These are phyloP conservation scores for Oryza officinalis DNA, from an alignment of 176 grass and related monocot species.

Conservation along the genomic window DNA sequence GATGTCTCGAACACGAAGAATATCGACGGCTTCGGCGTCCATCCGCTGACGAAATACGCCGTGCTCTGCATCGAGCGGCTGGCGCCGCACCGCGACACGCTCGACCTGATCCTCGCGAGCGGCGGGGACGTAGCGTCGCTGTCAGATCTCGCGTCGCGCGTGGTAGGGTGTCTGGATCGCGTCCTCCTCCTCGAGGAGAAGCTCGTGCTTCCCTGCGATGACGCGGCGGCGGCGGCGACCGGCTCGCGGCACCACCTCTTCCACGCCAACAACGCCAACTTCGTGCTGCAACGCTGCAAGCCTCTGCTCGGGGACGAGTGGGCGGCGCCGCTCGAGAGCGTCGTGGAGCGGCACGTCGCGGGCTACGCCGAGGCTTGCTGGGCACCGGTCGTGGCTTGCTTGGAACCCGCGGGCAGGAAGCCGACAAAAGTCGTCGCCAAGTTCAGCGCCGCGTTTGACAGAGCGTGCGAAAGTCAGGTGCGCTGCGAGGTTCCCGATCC, in stretches of 20 bases:
- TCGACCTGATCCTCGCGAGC: conserved; percentile 16
- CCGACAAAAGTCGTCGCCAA: not conserved
- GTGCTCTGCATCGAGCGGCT: conserved; percentile 19
- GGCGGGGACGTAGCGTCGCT: not conserved
- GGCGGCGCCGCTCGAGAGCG: not conserved
- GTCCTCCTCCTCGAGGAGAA: conserved; percentile 14
- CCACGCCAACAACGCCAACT: conserved; percentile 13
- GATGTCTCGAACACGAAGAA: not conserved
- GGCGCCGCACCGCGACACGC: conserved; percentile 3
- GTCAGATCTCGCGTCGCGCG: not conserved
- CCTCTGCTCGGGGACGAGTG: conserved; percentile 24
- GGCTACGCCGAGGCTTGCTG: not conserved
- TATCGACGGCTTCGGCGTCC: conserved; percentile 6
- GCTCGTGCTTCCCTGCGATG: not conserved
- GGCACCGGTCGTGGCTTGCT: conserved; percentile 4
- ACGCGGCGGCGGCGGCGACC: not conserved
- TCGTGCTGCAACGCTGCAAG: not conserved
- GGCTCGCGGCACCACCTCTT: conserved; percentile 22
- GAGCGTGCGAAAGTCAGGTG: not conserved
- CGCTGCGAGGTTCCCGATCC: conserved; percentile 6
- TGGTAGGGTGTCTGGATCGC: not conserved
- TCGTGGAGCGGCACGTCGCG: not conserved
- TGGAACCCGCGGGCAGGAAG: not conserved
- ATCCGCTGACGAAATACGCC: conserved; percentile 3
- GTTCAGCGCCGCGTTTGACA: conserved; percentile 23